Evolutionary conservation across 2,329 filamentous ascomycete species (phyloP), one percentile per base, ranked within the genome.

Genomic region (Geosmithia flava): DNA sequence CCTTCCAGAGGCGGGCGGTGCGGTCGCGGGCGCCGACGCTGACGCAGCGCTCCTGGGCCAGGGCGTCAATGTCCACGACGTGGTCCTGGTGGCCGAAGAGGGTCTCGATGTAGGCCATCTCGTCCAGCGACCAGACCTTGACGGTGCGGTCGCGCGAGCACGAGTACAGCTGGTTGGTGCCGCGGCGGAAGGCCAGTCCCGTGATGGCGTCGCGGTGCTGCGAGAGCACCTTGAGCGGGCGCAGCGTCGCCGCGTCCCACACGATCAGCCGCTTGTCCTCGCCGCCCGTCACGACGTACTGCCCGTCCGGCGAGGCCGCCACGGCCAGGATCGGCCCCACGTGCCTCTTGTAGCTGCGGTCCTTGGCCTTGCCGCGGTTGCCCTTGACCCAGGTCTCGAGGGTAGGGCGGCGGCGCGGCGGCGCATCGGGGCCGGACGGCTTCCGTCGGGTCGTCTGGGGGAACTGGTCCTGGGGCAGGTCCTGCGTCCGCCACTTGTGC

Each of bases 31-130:
- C 85, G 48, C 93, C 93, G 17, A 95, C 93, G 52, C 84, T 93
- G 51, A 97, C 76, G 61, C 93, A 96, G 45, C 88, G 83, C 64
- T 97, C 93, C 56, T 89, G 81, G 2, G 84, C 82, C 52, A 95
- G 75, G 20, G 87, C 84, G 53, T 87, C 85, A 48, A 98, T 79
- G 59, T 89, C 87, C 39, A 91, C 75, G 5, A 97, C 85, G 53
- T 87, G 77, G 61, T 97, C 91, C 61, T 96, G 91, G 67, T 98
- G 93, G 43, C 93, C 93, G 60, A 96, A 97, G 0, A 98, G 74
- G 0, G 91, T 97, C 65, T 98, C 93, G 29, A 96, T 80, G 59
- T 97, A 98, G 44, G 91, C 88, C 52, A 95, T 75, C 62, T 94
- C 89, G 56, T 95, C 85, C 42, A 96, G 71, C 55, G 85, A 91